Evolutionary conservation across 257 asterid genomes (phyloP), one percentile per base, ranked within the genome.

Genomic region (Solanum paucissectum): DNA sequence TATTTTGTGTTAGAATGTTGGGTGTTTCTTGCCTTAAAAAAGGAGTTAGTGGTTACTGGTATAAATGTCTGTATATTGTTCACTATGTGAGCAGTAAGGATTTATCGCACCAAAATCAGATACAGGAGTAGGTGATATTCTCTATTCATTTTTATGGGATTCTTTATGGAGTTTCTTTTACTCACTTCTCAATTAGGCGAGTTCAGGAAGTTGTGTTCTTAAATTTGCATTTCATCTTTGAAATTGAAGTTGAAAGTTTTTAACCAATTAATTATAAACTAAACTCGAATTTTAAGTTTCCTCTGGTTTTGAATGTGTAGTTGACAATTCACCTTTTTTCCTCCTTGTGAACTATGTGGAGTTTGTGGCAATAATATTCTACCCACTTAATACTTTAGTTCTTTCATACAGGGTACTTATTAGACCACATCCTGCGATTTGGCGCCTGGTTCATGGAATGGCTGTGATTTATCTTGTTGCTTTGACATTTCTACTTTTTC

Each of bases 361-460:
- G 44, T 49, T 49, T 49, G 20, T 49, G 69, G 75, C 68, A 46
- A 33, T 55, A 83, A 6, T 69, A 33, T 84, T 75, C 40, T 38
- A 60, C 73, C 62, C 38, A 9, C 34, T 83, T 11, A 46, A 79
- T 23, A 20, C 11, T 73, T 44, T n/a, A 36, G 49, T 38, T 87
- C 25, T 76, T n/a, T 90, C 40, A 84, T 81, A 55, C 97, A 97
- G 99, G 92, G 94, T 97, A 60, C 98, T 97, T 89, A 94, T 93
- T 92, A 93, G 99, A 86, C 99, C 99, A 33, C 99, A 97, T 92
- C 99, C 99, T 89, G 96, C 99, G 88, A 93, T 96, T 87, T 97
- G 99, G 98, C 98, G 99, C 88, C 92, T 97, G 81, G 99, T 97
- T 89, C 99, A 96, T 93, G 99, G 99, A 89, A 91, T 95, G 97